These are phyloP conservation scores for Colletotrichum incanum DNA, from an alignment of 2,329 filamentous ascomycete genomes.

Conservation along the genomic window DNA sequence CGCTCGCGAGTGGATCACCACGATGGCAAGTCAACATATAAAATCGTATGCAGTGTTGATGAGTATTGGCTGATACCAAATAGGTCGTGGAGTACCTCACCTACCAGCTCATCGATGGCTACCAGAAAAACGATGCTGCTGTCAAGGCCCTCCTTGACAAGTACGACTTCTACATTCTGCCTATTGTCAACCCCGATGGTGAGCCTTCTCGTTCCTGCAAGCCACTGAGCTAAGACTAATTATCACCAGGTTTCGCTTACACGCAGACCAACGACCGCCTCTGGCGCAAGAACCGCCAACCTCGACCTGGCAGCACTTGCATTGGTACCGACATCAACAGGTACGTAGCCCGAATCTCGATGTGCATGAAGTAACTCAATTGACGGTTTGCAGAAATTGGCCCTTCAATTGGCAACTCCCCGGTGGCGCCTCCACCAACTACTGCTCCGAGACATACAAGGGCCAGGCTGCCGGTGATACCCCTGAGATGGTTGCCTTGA, in stretches of 20 bases:
- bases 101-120: slow-evolving; percentile 64
- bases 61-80: background rate
- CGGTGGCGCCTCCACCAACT: slow-evolving; percentile 66
- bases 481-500: slow-evolving; percentile 67
- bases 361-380: too few species aligned
- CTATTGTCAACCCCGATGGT: slow-evolving; percentile 75
- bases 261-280: slow-evolving; percentile 70
- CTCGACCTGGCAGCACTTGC: slow-evolving; percentile 57
- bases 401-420: slow-evolving; percentile 66
- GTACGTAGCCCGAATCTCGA: background rate
- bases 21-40: slow-evolving; percentile 58
- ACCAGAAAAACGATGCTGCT: slow-evolving; percentile 54
- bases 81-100: slow-evolving; percentile 67
- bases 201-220: slow-evolving; percentile 35
- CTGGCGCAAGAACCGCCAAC: slow-evolving; percentile 74
- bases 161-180: slow-evolving; percentile 78
- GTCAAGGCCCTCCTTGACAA: slow-evolving; percentile 67
- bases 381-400: slow-evolving; percentile 61
- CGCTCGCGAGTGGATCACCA: slow-evolving; percentile 73
- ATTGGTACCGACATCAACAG: slow-evolving; percentile 72
- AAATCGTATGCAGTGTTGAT: background rate
- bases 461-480: slow-evolving; percentile 61
- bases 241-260: slow-evolving; percentile 68
- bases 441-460: slow-evolving; percentile 66
- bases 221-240: background rate